Base-by-base conservation (phyloP, 2,329 filamentous ascomycete species). In the Pestalotiopsis sp. region DNA sequence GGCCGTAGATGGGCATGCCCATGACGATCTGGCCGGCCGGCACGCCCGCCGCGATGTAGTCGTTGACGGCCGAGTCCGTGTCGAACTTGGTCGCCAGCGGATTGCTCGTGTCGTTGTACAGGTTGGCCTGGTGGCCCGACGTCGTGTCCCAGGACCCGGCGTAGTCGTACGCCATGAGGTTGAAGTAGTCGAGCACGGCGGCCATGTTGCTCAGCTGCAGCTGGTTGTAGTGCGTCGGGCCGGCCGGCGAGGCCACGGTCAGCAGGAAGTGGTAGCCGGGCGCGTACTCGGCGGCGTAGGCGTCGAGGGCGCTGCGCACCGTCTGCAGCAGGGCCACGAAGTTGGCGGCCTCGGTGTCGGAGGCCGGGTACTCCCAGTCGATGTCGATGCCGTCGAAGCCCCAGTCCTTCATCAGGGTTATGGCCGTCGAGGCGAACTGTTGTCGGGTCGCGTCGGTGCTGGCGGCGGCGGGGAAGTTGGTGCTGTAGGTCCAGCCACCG, bases 401-500 rank as follows among this genome's bases (percentile, higher is more conserved):
- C 75, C 92, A 86, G 78, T 97, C 90, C 75, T 91, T 90, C 68
- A 97, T 84, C 66, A 96, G 79, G 7, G 84, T 80, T 0, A 95
- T 91, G 2, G 93, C 89, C 3, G 87, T 88, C 60, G 86, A 80
- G 5, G 93, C 94, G 80, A 97, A 97, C 1, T 73, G 87, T 45
- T 83, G 79, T 17, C 93, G 87, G 17, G 88, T 90, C 2, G 83
- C 80, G 0, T 86, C 84, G 0, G 90, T 92, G 69, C 88, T 89
- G 11, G 91, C 89, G 0, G 91, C 90, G 1, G 83, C 82, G 0
- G 92, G 84, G 77, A 97, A 95, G 78, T 93, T 93, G 73, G 86
- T 82, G 1, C 92, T 94, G 80, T 93, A 96, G 0, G 92, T 94
- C 92, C 92, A 97, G 38, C 94, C 94, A 62, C 94, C 94, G 71